Evolutionary conservation across 1,139 yeast genomes (phyloP).

Genomic region (Debaryomycetaceae sp.): DNA sequence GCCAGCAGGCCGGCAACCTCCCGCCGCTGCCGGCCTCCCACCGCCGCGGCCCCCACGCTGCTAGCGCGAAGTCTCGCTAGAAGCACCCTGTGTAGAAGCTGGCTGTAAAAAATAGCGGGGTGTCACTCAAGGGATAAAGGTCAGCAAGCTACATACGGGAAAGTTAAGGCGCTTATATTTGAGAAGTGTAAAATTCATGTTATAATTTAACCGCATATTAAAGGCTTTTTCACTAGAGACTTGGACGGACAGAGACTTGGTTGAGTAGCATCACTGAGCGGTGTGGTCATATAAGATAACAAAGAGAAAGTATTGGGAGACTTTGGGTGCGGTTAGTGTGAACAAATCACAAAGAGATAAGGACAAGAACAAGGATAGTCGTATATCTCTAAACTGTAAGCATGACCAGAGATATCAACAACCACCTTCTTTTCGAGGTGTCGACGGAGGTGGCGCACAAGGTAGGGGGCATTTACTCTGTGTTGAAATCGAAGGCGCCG

Average conservation of each 20-base stretch:
- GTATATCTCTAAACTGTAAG: not conserved
- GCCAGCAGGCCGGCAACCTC: too few species aligned
- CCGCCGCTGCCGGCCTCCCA: too few species aligned
- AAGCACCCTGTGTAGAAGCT: not conserved
- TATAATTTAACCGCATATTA: not conserved
- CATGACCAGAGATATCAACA: constrained; percentile 74
- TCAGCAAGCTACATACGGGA: not conserved
- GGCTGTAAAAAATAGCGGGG: not conserved
- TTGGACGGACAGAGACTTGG: not conserved
- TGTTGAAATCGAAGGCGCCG: constrained; percentile 93
- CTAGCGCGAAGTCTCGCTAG: not conserved
- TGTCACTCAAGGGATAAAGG: not conserved
- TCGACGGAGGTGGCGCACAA: constrained; percentile 98
- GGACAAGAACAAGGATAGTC: not conserved
- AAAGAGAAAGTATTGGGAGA: not conserved
- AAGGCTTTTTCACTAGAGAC: not conserved
- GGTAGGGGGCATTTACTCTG: constrained; percentile 97
- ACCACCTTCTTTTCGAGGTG: constrained; percentile 86
- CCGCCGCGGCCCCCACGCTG: too few species aligned
- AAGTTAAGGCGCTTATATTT: not conserved
- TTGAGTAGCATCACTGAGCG: not conserved
- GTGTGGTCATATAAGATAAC: not conserved
- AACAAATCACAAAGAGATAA: not conserved
- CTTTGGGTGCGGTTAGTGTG: not conserved
- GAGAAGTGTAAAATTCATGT: not conserved